Evolutionary conservation across 2,329 filamentous ascomycete genomes (phyloP).

Genomic region (Rhytidhysteron rufulum): DNA sequence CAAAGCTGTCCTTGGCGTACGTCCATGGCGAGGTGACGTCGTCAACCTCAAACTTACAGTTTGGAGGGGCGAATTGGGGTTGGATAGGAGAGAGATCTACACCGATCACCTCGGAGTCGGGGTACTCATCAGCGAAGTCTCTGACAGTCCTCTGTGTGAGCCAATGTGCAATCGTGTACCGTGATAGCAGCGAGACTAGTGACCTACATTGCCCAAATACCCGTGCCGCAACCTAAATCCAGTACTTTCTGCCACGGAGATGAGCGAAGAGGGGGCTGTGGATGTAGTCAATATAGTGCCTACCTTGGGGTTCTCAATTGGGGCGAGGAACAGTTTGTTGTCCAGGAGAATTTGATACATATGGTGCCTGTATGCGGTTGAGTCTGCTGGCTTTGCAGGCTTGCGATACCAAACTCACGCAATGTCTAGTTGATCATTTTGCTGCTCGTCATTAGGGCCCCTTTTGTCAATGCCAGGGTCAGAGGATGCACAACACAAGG

Average conservation of each 20-base stretch:
- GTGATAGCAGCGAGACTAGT: no score
- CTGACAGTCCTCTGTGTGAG: no score
- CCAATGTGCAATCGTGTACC: no score
- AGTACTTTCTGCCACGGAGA: slow-evolving; percentile 12
- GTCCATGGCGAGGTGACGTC: slow-evolving; percentile 40
- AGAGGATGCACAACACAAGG: slow-evolving; percentile 1
- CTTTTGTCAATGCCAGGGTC: slow-evolving; percentile 3
- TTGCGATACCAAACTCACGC: slow-evolving; percentile 4
- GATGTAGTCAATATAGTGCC: not conserved
- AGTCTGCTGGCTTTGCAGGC: not conserved
- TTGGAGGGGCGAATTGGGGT: slow-evolving; percentile 41
- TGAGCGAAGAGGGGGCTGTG: not conserved
- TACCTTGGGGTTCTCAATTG: slow-evolving; percentile 13
- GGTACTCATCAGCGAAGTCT: slow-evolving; percentile 6
- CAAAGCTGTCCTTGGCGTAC: slow-evolving; percentile 21
- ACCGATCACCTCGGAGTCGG: slow-evolving; percentile 39
- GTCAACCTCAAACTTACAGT: slow-evolving; percentile 45
- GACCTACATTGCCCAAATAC: slow-evolving; percentile 19
- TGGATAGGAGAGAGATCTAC: slow-evolving; percentile 48
- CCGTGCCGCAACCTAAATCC: slow-evolving; percentile 24
- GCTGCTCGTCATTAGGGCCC: slow-evolving; percentile 26
- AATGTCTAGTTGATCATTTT: slow-evolving; percentile 26
- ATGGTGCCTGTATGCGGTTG: slow-evolving; percentile 11
- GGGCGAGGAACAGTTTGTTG: slow-evolving; percentile 21
- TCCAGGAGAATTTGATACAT: slow-evolving; percentile 20